Evolutionary conservation across 202 grass and related monocot species (phyloP).

Genomic region (Carex arenaria): DNA sequence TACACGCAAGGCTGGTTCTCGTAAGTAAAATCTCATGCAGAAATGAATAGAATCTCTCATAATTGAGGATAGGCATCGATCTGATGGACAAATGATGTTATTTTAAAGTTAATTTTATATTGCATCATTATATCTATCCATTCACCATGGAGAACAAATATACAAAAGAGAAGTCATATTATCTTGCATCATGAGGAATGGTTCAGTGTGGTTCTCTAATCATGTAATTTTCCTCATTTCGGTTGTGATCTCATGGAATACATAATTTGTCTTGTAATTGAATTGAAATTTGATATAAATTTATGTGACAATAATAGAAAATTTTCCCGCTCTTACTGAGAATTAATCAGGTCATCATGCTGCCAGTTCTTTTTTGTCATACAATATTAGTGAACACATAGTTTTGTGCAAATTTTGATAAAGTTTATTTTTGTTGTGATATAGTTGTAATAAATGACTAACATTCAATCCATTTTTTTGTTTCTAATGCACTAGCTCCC

Average conservation of each 20-base stretch:
- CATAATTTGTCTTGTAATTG: background rate
- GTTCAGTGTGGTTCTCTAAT: background rate
- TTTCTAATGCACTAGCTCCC: background rate
- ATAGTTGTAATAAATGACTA: background rate
- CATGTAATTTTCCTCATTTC: too few relatives aligned
- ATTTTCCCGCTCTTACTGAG: too few relatives aligned
- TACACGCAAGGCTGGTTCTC: constrained; percentile 37
- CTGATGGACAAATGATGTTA: too few relatives aligned
- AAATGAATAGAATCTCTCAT: background rate
- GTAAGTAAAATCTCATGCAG: constrained; percentile 10
- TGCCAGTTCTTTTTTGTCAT: background rate
- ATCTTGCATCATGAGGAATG: background rate
- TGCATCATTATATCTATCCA: background rate
- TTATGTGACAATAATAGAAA: background rate
- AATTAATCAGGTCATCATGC: background rate
- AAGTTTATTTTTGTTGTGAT: background rate
- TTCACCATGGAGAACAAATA: background rate
- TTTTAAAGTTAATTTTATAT: background rate
- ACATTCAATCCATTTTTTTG: background rate
- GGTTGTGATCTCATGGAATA: background rate
- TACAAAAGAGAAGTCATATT: background rate
- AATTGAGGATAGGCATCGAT: background rate
- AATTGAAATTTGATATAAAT: background rate
- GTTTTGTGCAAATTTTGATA: background rate
- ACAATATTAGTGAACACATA: background rate